Evolutionary conservation across 169 alveolate genomes (phyloP).

Genomic region (Plasmodium relictum): DNA sequence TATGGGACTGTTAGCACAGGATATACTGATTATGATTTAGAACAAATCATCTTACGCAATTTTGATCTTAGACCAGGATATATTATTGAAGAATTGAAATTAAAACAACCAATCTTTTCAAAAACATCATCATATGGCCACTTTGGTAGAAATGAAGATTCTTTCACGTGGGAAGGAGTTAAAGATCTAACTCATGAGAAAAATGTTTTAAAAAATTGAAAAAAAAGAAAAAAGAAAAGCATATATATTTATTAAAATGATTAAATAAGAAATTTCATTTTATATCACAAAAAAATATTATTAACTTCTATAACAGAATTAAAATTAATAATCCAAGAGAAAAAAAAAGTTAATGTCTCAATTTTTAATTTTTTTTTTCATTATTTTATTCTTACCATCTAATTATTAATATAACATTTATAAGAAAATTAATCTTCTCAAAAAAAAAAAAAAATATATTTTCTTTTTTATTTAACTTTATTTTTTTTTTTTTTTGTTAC

Average conservation of each 20-base stretch:
- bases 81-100: conserved; percentile 94
- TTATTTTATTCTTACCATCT: too few species aligned
- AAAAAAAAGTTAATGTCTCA: background rate
- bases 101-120: conserved; percentile 92
- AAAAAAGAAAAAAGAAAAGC: background rate
- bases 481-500: too few species aligned
- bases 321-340: background rate
- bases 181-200: conserved; percentile 88
- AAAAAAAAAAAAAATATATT: too few species aligned
- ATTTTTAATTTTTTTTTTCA: too few species aligned
- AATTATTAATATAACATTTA: too few species aligned
- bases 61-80: conserved; percentile 98
- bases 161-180: conserved; percentile 96
- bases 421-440: too few species aligned
- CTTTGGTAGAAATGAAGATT: conserved; percentile 96
- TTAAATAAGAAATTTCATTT: background rate
- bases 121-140: conserved; percentile 98
- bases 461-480: too few species aligned
- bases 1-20: conserved; percentile 95
- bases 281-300: background rate
- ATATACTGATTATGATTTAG: conserved; percentile 92
- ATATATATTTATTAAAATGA: background rate
- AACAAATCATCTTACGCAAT: conserved; percentile 92
- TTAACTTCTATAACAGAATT: background rate
- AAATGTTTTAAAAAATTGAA: conserved; percentile 56